These are phyloP conservation scores for Arabidopsis suecica DNA, from an alignment of 345 rosid species.

Conservation along the genomic window DNA sequence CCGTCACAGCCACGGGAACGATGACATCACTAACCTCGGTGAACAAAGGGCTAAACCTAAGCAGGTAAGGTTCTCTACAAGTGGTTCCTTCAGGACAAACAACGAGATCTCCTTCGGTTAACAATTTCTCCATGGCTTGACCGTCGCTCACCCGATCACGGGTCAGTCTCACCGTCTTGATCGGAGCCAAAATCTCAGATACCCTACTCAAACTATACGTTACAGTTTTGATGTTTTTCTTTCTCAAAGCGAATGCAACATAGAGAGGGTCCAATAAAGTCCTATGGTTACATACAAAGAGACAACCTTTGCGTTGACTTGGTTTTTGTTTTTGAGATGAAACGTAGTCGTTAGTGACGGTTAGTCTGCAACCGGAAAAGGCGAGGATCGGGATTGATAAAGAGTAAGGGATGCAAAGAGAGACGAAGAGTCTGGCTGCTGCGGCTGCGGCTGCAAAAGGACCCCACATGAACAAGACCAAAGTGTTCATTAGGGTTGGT, in stretches of 20 bases:
- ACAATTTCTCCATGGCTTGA: conserved; percentile 51
- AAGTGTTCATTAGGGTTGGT: conserved; percentile 57
- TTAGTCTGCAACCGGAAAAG: conserved; percentile 52
- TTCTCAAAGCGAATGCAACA: conserved; percentile 50
- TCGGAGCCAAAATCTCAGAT: conserved; percentile 71
- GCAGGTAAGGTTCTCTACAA: conserved; percentile 74
- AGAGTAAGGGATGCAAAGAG: conserved; percentile 51
- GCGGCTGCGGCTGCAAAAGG: conserved; percentile 59
- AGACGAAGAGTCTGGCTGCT: conserved; percentile 48
- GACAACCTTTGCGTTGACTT: conserved; percentile 42
- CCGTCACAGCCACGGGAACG: conserved; percentile 66
- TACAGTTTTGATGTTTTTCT: conserved; percentile 64
- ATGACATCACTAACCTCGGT: conserved; percentile 62
- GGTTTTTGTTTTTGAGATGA: conserved; percentile 13
- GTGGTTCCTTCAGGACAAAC: conserved; percentile 93
- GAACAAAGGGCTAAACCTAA: conserved; percentile 79
- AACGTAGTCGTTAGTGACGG: conserved; percentile 25
- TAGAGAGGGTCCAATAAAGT: conserved; percentile 79
- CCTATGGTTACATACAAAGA: conserved; percentile 77
- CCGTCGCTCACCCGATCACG: conserved; percentile 62
- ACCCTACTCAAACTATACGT: conserved; percentile 75
- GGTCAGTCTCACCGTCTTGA: conserved; percentile 63
- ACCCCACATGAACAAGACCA: conserved; percentile 71
- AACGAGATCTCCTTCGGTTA: conserved; percentile 64
- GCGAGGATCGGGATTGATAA: conserved; percentile 51